Percentiles rank a stretch among this genome's conserved stretches.
Evolutionary conservation across 148 eudicot species (phyloP).

Genomic region (Amaranthus cruentus): DNA sequence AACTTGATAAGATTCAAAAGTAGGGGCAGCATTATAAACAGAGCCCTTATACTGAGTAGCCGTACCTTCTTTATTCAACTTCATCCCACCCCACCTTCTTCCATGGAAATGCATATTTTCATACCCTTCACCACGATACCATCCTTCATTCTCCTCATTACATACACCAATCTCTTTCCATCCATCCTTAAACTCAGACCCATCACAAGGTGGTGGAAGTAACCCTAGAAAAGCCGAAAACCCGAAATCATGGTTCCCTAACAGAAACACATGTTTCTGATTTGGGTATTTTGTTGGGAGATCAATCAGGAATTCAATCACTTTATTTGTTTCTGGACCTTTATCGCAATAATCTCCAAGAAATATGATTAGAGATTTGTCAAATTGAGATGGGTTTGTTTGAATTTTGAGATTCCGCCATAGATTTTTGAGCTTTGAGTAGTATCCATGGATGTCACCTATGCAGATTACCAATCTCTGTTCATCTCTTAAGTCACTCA

Average conservation of each 20-base stretch:
- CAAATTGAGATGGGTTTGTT: constrained; percentile 49
- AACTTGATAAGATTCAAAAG: constrained; percentile 80
- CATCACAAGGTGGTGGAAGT: constrained; percentile 45
- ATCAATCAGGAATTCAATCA: constrained; percentile 58
- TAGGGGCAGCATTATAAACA: constrained; percentile 76
- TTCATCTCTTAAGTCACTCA: neutral
- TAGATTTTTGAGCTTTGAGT: constrained; percentile 52
- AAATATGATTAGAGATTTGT: constrained; percentile 54
- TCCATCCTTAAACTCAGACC: constrained; percentile 45
- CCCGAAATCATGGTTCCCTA: constrained; percentile 78
- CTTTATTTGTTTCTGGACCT: constrained; percentile 60
- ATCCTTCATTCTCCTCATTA: constrained; percentile 76
- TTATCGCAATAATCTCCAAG: constrained; percentile 96
- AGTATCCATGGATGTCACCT: constrained; percentile 81
- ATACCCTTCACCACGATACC: constrained; percentile 70
- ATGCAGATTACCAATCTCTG: constrained; percentile 55
- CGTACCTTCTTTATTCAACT: constrained; percentile 41
- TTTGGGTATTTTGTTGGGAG: constrained; percentile 58
- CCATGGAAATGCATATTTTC: constrained; percentile 88
- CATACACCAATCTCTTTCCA: constrained; percentile 60
- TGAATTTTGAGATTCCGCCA: constrained; percentile 66
- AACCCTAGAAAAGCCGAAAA: constrained; percentile 68
- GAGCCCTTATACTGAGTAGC: constrained; percentile 68
- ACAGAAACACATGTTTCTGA: constrained; percentile 71
- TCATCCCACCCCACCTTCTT: constrained; percentile 82